Base-by-base conservation (phyloP, 2,329 filamentous ascomycete genomes). In the Anthostomella pinea region DNA sequence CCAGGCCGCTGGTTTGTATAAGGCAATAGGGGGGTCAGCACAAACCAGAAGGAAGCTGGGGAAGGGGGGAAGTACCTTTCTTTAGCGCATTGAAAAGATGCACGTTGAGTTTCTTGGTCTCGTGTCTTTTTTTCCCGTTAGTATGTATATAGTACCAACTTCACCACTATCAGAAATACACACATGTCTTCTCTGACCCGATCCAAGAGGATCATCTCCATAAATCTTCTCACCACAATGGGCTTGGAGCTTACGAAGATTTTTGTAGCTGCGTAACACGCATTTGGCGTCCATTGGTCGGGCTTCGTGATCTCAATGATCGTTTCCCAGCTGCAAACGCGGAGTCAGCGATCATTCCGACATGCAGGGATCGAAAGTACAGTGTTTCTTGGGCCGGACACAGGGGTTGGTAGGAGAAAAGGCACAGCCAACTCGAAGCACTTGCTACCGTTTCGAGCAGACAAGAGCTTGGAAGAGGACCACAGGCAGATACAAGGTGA, bases 31-130 rank as follows among this genome's bases (percentile, higher is more conserved):
- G 24, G 11, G 24, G n/a, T 26, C 11, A 5, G 6, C n/a, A 13
- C n/a, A 14, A 26, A 26, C 6, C n/a, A n/a, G n/a, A n/a, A n/a
- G n/a, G n/a, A n/a, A n/a, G n/a, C n/a, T n/a, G n/a, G n/a, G n/a
- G n/a, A n/a, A n/a, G n/a, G n/a, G 6, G n/a, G 6, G 11, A 13
- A n/a, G 24, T 26, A n/a, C n/a, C 81, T 61, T 95, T 95, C 67
- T 96, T 96, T 39, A 98, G 71, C 0, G 88, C 79, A 54, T 94
- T 91, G 75, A 96, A 98, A 6, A 97, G 73, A 62, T 98, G 93
- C 0, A 96, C 84, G 56, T 96, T 96, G 39, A 98, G 74, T 62
- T 96, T 96, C 66, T 93, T 93, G 46, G 83, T 89, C 64, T 98
- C 89, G 58, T 18, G 8, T 16, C 7, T n/a, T n/a, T n/a, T n/a